These are phyloP conservation scores for Lachancea fermentati DNA, from an alignment of 805 yeast genomes.

Conservation along the genomic window DNA sequence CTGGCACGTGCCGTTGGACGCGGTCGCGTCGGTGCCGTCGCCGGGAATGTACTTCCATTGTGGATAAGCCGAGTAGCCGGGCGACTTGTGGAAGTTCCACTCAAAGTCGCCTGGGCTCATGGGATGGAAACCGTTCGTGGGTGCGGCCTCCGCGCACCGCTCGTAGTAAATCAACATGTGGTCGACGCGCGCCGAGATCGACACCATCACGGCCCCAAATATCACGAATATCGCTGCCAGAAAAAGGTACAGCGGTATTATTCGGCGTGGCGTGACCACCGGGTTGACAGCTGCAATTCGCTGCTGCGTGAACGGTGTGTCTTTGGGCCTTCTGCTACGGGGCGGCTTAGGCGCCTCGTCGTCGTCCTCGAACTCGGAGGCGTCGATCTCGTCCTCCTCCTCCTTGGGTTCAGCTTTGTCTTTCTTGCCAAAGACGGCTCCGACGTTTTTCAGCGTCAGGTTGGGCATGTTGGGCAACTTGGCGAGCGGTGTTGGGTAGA, in stretches of 20 bases:
- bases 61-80: conserved; percentile 38
- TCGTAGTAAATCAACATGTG: conserved; percentile 71
- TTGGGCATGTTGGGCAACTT: conserved; percentile 18
- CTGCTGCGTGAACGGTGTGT: conserved; percentile 71
- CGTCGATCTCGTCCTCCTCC: conserved; percentile 31
- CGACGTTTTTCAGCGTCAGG: conserved; percentile 28
- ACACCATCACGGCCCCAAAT: conserved; percentile 77
- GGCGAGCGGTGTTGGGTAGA: background rate
- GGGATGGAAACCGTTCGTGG: conserved; percentile 36
- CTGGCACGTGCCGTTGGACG: conserved; percentile 49
- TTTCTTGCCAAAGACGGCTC: conserved; percentile 25
- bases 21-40: conserved; percentile 39
- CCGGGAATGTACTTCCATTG: conserved; percentile 58
- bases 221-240: conserved; percentile 83
- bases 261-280: conserved; percentile 83
- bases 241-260: conserved; percentile 70
- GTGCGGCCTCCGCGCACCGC: conserved; percentile 54
- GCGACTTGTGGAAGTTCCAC: conserved; percentile 50
- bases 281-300: conserved; percentile 59
- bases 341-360: conserved; percentile 34
- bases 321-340: conserved; percentile 58
- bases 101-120: conserved; percentile 55
- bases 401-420: conserved; percentile 20
- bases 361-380: conserved; percentile 35
- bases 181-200: conserved; percentile 66